These are phyloP conservation scores for Phaffomyces thermotolerans DNA, from an alignment of 805 yeast genomes.

Conservation along the genomic window DNA sequence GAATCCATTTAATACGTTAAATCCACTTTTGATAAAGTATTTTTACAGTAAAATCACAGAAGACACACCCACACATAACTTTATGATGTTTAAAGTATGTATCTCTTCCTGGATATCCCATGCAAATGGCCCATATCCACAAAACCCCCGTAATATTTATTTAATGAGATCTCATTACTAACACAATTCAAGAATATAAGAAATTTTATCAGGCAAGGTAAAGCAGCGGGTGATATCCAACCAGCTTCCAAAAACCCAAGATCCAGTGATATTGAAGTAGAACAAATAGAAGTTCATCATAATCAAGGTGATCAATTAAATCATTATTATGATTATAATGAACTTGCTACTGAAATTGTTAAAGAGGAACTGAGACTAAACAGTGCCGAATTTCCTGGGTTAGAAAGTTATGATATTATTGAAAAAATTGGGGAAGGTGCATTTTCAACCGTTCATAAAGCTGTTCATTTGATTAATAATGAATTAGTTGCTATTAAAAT, in stretches of 20 bases:
- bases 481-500: slow-evolving; percentile 65
- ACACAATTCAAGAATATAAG: slow-evolving; percentile 28
- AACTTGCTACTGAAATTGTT: slow-evolving; percentile 22
- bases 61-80: too few species aligned
- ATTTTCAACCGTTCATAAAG: slow-evolving; percentile 77
- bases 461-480: slow-evolving; percentile 39
- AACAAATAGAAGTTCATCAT: not conserved
- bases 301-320: not conserved
- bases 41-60: too few species aligned
- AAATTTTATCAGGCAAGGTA: slow-evolving; percentile 38
- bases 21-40: too few species aligned
- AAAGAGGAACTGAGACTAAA: slow-evolving; percentile 19
- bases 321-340: slow-evolving; percentile 19
- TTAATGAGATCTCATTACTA: not conserved
- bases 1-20: too few species aligned
- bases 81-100: too few species aligned
- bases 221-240: slow-evolving; percentile 25
- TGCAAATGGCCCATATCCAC: slow-evolving; percentile 1
- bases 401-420: slow-evolving; percentile 26
- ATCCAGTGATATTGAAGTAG: too few species aligned
- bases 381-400: slow-evolving; percentile 19
- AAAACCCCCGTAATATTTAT: not conserved
- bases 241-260: not conserved
- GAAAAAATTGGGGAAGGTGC: slow-evolving; percentile 77
- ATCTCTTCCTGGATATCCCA: too few species aligned